Conservation (phyloP, 1,284 basidiomycete genomes). For the Cronartium quercuum region DNA sequence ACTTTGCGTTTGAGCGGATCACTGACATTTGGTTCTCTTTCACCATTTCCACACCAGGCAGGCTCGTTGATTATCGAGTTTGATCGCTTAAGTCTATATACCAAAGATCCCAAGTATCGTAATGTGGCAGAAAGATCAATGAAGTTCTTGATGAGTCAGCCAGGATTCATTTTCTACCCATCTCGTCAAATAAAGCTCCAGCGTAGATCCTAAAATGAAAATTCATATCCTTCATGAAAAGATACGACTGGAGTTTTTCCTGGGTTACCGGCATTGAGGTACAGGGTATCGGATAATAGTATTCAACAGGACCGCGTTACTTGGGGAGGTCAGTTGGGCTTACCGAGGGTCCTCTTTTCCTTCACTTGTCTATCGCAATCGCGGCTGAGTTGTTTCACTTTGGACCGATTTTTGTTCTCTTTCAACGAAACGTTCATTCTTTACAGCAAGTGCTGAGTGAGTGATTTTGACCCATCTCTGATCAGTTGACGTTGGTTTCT, state of each 20-base stretch:
- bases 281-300: constrained; percentile 25
- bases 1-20: background rate
- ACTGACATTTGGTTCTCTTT: background rate
- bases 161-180: background rate
- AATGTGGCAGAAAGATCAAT: constrained; percentile 12
- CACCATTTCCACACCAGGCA: constrained; percentile 2
- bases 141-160: constrained; percentile 24
- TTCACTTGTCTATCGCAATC: background rate
- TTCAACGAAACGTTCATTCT: background rate
- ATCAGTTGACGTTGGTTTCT: background rate
- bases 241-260: constrained; percentile 4
- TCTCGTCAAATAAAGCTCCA: background rate
- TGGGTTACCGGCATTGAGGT: constrained; percentile 17
- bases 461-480: background rate
- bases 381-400: background rate
- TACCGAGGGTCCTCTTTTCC: background rate
- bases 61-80: constrained; percentile 36
- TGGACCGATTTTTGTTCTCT: background rate
- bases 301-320: constrained; percentile 9
- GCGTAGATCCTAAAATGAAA: background rate
- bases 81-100: constrained; percentile 31
- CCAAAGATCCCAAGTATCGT: constrained; percentile 23
- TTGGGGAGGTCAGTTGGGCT: constrained; percentile 13
- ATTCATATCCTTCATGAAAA: background rate
- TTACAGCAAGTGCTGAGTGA: constrained; percentile 22